Conservation (phyloP, 2,329 filamentous ascomycete species). For the Sclerotinia borealis region DNA sequence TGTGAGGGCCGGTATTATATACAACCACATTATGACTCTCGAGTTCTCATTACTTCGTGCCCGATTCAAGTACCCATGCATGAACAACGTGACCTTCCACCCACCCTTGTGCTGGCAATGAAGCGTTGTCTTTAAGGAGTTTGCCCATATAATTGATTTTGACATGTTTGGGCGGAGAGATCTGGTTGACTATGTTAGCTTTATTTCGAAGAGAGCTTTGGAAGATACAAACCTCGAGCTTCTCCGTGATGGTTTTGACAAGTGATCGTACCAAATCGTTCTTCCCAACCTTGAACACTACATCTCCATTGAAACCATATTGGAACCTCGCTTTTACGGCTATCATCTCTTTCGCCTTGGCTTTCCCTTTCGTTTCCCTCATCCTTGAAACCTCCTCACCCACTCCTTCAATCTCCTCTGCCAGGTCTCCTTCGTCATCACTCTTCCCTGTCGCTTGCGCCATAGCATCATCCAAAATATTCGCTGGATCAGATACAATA, state of each 20-base stretch:
- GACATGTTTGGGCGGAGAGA: conserved; percentile 53
- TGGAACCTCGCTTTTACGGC: conserved; percentile 25
- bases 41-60: not conserved
- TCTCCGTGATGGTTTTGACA: conserved; percentile 54
- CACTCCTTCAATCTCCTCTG: conserved; percentile 22
- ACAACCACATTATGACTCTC: not conserved
- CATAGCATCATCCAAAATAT: conserved; percentile 15
- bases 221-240: conserved; percentile 51
- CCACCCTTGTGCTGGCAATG: conserved; percentile 68
- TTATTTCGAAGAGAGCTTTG: not conserved
- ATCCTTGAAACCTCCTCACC: conserved; percentile 41
- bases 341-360: conserved; percentile 25
- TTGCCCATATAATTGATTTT: conserved; percentile 77
- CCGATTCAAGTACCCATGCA: conserved; percentile 36
- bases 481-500: conserved; percentile 52
- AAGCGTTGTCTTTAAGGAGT: conserved; percentile 62
- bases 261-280: conserved; percentile 60
- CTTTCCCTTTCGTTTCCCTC: conserved; percentile 42
- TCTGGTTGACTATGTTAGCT: conserved; percentile 32
- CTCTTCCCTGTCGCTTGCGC: conserved; percentile 31
- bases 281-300: conserved; percentile 51
- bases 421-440: conserved; percentile 18
- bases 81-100: conserved; percentile 69
- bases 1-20: not conserved
- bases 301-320: conserved; percentile 51